Percentiles rank a stretch among this genome's conserved stretches.
These are phyloP conservation scores for Ehretia macrophylla DNA, from an alignment of 257 asterid species.

Conservation along the genomic window DNA sequence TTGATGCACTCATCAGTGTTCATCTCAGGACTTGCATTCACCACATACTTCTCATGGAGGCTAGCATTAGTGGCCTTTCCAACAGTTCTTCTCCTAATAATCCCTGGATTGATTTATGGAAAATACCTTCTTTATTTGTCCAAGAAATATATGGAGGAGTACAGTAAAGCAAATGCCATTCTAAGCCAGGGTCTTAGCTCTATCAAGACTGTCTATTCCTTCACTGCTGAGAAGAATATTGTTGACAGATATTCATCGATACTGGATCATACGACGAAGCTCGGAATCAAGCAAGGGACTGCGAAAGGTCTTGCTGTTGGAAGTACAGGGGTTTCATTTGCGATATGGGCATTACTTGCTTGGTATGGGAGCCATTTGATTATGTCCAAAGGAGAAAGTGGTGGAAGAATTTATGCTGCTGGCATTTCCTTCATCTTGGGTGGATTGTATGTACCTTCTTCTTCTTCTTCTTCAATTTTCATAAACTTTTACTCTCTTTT, in stretches of 20 bases:
- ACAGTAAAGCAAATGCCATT: slow-evolving; percentile 55
- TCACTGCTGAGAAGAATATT: slow-evolving; percentile 73
- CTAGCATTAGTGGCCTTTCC: slow-evolving; percentile 70
- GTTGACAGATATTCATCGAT: slow-evolving; percentile 48
- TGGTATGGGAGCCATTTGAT: slow-evolving; percentile 84
- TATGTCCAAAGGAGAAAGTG: slow-evolving; percentile 78
- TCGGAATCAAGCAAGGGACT: slow-evolving; percentile 79
- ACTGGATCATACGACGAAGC: slow-evolving; percentile 48
- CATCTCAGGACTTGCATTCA: slow-evolving; percentile 63
- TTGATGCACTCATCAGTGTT: slow-evolving; percentile 67
- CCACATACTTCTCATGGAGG: slow-evolving; percentile 74
- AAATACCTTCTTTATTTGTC: slow-evolving; percentile 54
- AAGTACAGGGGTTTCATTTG: slow-evolving; percentile 68
- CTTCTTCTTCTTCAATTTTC: background rate
- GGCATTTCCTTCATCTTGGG: slow-evolving; percentile 77
- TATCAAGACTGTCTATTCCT: slow-evolving; percentile 74
- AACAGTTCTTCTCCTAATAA: slow-evolving; percentile 47
- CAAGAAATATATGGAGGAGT: slow-evolving; percentile 52
- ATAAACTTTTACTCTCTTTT: background rate
- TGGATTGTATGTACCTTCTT: slow-evolving; percentile 60
- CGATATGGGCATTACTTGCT: slow-evolving; percentile 88
- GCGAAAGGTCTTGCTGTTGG: slow-evolving; percentile 85
- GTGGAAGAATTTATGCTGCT: slow-evolving; percentile 77
- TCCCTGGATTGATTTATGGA: slow-evolving; percentile 73
- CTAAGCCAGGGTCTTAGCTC: slow-evolving; percentile 75